Percentiles rank a stretch among this genome's conserved stretches.
These are phyloP conservation scores for Salix arbutifolia DNA, from an alignment of 345 rosid genomes.

Conservation along the genomic window DNA sequence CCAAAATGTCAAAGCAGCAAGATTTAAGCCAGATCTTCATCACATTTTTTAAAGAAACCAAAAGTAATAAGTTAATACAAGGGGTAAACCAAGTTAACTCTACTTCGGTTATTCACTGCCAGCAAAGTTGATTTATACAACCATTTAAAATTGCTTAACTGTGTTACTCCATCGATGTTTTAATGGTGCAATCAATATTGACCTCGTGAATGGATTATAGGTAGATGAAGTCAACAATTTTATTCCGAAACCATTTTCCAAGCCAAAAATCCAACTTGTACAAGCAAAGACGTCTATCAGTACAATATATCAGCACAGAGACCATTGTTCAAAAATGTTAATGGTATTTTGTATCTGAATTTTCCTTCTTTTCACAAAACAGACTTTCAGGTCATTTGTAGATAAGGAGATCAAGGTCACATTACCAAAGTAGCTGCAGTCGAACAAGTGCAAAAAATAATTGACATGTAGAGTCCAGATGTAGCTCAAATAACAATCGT, in stretches of 20 bases:
- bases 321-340: no score
- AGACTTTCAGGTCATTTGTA: no score
- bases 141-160: not conserved
- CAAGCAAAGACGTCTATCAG: not conserved
- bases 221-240: not conserved
- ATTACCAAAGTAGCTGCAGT: not conserved
- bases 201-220: not conserved
- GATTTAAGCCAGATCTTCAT: not conserved
- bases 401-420: no score
- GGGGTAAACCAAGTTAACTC: not conserved
- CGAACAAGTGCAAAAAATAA: not conserved
- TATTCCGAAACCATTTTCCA: no score
- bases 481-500: conserved; percentile 19
- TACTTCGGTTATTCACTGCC: not conserved
- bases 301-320: not conserved
- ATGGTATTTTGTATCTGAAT: not conserved
- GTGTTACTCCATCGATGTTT: no score
- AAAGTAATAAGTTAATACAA: no score
- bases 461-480: conserved; percentile 19
- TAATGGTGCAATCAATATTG: no score
- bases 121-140: not conserved
- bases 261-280: not conserved
- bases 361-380: not conserved
- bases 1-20: not conserved
- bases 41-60: no score